Evolutionary conservation across 148 eudicot genomes (phyloP).

Genomic region (Tetragonia tetragonoides): DNA sequence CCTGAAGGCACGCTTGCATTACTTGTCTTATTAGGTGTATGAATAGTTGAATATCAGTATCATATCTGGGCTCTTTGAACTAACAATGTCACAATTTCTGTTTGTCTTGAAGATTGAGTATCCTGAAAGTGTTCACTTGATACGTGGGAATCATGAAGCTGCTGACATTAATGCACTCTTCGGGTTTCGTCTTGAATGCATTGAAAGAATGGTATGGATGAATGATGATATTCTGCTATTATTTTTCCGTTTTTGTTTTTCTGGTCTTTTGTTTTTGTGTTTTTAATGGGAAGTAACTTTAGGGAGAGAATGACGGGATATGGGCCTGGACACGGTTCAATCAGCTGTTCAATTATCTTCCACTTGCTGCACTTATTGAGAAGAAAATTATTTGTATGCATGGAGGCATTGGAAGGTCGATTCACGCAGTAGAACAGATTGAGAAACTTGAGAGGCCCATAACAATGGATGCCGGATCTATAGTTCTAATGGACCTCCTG

Average conservation of each 20-base stretch:
- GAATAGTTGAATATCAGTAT: background rate
- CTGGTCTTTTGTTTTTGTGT: background rate
- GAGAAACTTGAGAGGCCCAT: constrained; percentile 96
- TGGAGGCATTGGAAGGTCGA: constrained; percentile 98
- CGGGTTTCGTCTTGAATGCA: constrained; percentile 98
- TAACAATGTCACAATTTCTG: constrained; percentile 14
- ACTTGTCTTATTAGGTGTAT: constrained; percentile 10
- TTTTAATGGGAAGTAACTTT: constrained; percentile 11
- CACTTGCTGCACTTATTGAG: constrained; percentile 94
- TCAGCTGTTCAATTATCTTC: constrained; percentile 92
- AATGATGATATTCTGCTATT: background rate
- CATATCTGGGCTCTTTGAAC: background rate
- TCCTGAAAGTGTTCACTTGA: constrained; percentile 91
- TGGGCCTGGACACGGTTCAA: constrained; percentile 99
- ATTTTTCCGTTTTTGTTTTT: background rate
- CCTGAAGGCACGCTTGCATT: constrained; percentile 56
- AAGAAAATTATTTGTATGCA: constrained; percentile 98
- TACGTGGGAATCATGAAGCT: constrained; percentile 99
- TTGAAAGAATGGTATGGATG: constrained; percentile 87
- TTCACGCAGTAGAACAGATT: constrained; percentile 87
- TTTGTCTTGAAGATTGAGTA: constrained; percentile 70
- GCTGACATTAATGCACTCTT: constrained; percentile 96
- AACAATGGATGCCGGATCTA: constrained; percentile 96
- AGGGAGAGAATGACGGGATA: constrained; percentile 97
- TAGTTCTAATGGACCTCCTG: constrained; percentile 89